phyloP scores from a whole-genome alignment of 2,329 filamentous ascomycete genomes.

The Diaporthe sp. region DNA sequence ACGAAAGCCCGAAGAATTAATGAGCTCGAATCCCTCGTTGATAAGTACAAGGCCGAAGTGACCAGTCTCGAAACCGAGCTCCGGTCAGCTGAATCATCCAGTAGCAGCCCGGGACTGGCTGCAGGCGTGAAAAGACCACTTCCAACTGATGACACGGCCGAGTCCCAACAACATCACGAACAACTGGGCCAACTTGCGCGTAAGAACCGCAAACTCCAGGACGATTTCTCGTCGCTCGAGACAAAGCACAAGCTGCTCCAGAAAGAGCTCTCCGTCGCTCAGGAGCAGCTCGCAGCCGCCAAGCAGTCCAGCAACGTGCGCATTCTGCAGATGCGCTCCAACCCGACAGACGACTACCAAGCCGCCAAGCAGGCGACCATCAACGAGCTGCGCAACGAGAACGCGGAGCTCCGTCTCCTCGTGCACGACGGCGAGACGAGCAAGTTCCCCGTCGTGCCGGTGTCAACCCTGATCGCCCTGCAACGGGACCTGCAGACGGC shows the following conservation, averaged over 20 bases:
- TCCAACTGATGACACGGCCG: conserved; percentile 59
- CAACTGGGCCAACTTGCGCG: conserved; percentile 86
- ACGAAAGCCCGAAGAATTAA: conserved; percentile 80
- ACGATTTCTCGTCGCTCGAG: conserved; percentile 78
- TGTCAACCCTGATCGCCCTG: conserved; percentile 79
- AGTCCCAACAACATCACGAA: conserved; percentile 68
- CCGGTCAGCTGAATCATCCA: conserved; percentile 68
- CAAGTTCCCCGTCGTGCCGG: conserved; percentile 76
- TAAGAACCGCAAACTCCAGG: conserved; percentile 88
- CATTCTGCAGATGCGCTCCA: conserved; percentile 87
- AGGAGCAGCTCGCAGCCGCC: conserved; percentile 78
- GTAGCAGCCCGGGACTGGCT: conserved; percentile 48
- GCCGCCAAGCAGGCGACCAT: conserved; percentile 87
- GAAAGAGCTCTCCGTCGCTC: conserved; percentile 79
- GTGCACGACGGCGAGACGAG: conserved; percentile 63
- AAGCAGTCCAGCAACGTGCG: conserved; percentile 80
- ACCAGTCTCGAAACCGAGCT: conserved; percentile 81
- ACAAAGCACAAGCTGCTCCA: conserved; percentile 78
- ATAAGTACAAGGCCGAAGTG: conserved; percentile 87
- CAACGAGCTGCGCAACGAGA: conserved; percentile 82
- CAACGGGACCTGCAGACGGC: conserved; percentile 82
- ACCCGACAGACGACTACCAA: conserved; percentile 89
- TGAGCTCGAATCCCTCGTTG: conserved; percentile 87
- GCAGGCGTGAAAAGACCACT: conserved; percentile 74
- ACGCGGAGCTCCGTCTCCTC: conserved; percentile 82